phyloP scores from a whole-genome alignment of 208 protist species.

The Leishmania arabica region DNA sequence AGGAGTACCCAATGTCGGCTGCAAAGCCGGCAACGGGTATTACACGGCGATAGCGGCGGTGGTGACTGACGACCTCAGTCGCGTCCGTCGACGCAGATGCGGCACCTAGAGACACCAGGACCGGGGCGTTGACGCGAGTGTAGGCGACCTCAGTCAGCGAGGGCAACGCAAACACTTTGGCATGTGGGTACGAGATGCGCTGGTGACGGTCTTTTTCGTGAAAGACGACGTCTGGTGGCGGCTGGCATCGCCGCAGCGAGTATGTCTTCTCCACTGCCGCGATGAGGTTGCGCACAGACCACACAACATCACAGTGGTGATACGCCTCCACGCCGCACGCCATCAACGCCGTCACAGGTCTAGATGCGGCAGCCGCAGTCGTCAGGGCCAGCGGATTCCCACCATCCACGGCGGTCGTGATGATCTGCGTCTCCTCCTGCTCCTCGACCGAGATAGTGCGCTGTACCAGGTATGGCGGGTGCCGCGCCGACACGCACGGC shows the following conservation, averaged over 20 bases:
- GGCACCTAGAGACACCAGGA: neutral
- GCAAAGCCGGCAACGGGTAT: constrained; percentile 71
- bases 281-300: constrained; percentile 69
- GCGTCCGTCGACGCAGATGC: neutral
- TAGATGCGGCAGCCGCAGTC: neutral
- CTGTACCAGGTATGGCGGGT: constrained; percentile 45
- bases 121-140: constrained; percentile 2
- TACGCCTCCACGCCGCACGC: constrained; percentile 74
- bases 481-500: constrained; percentile 37
- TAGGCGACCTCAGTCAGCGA: constrained; percentile 36
- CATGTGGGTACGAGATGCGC: constrained; percentile 12
- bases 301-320: constrained; percentile 70
- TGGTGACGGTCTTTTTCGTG: constrained; percentile 42
- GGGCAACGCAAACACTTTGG: constrained; percentile 37
- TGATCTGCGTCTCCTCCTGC: constrained; percentile 14
- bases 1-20: constrained; percentile 56
- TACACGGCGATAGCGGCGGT: constrained; percentile 32
- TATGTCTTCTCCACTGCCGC: constrained; percentile 64
- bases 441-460: constrained; percentile 26
- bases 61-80: neutral
- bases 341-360: constrained; percentile 25
- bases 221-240: constrained; percentile 68
- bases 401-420: constrained; percentile 21
- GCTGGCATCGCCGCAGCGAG: constrained; percentile 81
- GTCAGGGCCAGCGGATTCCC: constrained; percentile 5